Percentiles rank a stretch among this genome's conserved stretches.
These are phyloP conservation scores for Dichomitus squalens DNA, from an alignment of 1,284 basidiomycete genomes.

Conservation along the genomic window DNA sequence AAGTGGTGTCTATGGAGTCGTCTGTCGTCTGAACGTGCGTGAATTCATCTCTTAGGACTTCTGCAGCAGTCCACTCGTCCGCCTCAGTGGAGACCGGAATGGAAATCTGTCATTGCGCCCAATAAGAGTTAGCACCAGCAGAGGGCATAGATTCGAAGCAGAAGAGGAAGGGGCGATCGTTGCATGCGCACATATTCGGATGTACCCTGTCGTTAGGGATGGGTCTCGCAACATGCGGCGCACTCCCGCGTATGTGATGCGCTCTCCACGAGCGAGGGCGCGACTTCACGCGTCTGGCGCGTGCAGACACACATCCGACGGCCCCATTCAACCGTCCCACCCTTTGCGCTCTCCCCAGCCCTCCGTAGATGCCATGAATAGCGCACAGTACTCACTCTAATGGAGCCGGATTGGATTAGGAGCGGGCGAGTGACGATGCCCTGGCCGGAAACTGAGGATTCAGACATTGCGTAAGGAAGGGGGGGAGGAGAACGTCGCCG, in stretches of 20 bases:
- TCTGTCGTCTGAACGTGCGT: slow-evolving; percentile 61
- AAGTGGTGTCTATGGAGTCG: slow-evolving; percentile 54
- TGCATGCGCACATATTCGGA: slow-evolving; percentile 2
- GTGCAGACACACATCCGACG: not conserved
- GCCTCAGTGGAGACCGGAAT: slow-evolving; percentile 79
- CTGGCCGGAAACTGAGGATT: slow-evolving; percentile 23
- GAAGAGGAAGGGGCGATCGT: not conserved
- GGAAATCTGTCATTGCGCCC: slow-evolving; percentile 54
- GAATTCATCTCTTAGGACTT: slow-evolving; percentile 88
- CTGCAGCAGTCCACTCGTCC: slow-evolving; percentile 88
- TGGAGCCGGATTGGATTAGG: slow-evolving; percentile 58
- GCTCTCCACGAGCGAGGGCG: not conserved
- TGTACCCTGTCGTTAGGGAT: not conserved
- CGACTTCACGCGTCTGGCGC: slow-evolving; percentile 4
- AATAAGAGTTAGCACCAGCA: slow-evolving; percentile 7
- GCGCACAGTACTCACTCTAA: slow-evolving; percentile 54
- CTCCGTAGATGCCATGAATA: not conserved
- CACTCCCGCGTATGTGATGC: not conserved
- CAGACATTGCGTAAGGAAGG: slow-evolving; percentile 28
- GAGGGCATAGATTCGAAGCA: not conserved
- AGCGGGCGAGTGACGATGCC: slow-evolving; percentile 64
- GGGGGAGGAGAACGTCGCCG: slow-evolving; percentile 13
- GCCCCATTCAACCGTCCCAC: not conserved
- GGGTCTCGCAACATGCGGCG: not conserved
- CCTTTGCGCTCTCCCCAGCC: not conserved